Evolutionary conservation across 805 yeast genomes (phyloP).

Genomic region (Candida easanensis): DNA sequence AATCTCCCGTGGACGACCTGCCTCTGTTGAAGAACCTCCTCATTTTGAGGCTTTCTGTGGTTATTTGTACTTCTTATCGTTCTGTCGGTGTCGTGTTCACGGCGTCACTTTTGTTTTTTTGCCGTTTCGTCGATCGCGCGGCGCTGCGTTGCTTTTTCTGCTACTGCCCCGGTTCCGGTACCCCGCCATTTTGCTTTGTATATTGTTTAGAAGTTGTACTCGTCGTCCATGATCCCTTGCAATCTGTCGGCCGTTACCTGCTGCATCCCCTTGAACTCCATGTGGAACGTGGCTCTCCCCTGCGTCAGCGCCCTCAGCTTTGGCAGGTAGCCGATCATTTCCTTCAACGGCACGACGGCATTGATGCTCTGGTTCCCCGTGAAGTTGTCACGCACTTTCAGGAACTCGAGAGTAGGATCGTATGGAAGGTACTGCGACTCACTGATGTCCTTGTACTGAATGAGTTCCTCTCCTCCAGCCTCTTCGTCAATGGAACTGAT

Average conservation of each 20-base stretch:
- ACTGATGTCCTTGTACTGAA: conserved; percentile 55
- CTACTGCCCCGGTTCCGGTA: no score
- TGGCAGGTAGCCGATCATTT: conserved; percentile 86
- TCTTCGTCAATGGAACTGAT: conserved; percentile 74
- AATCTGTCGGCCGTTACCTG: conserved; percentile 55
- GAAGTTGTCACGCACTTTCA: conserved; percentile 21
- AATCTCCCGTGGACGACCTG: no score
- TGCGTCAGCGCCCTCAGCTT: conserved; percentile 79
- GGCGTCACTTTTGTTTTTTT: no score
- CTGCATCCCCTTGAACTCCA: conserved; percentile 76
- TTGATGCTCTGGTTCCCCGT: conserved; percentile 46
- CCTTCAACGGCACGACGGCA: conserved; percentile 84
- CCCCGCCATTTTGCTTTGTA: no score
- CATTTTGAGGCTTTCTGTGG: no score
- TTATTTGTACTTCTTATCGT: no score
- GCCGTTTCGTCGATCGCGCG: no score
- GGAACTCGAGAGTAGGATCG: conserved; percentile 56
- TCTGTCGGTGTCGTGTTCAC: no score
- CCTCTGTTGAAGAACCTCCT: no score
- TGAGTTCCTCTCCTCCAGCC: conserved; percentile 31
- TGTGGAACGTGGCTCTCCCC: conserved; percentile 81
- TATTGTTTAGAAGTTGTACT: conserved; percentile 5
- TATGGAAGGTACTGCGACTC: conserved; percentile 67
- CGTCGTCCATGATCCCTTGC: conserved; percentile 31
- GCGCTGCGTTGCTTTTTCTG: no score